These are phyloP conservation scores for Kalmusia sp. DNA, from an alignment of 2,329 filamentous ascomycete species.

Conservation along the genomic window DNA sequence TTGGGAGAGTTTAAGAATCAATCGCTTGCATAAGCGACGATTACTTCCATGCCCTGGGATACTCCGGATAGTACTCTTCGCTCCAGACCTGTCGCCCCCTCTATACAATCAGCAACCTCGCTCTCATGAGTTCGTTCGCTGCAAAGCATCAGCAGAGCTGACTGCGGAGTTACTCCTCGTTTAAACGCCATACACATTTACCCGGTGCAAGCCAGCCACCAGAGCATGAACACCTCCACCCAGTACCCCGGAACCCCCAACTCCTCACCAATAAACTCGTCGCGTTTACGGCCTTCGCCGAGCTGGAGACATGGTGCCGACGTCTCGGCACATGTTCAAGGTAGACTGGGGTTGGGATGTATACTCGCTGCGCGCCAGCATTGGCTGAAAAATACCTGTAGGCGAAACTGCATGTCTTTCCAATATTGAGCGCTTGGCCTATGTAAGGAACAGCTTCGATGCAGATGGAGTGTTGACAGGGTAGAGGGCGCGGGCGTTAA, in stretches of 20 bases:
- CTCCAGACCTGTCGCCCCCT: background rate
- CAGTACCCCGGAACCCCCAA: background rate
- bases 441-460: constrained; percentile 4
- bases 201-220: background rate
- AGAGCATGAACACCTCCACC: background rate
- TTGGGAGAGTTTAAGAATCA: background rate
- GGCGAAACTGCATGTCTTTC: background rate
- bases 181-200: constrained; percentile 3
- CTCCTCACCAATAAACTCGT: background rate
- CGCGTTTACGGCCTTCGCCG: background rate
- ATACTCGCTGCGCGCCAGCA: background rate
- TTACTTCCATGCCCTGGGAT: background rate
- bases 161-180: background rate
- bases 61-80: background rate
- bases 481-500: background rate
- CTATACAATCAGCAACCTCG: background rate
- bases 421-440: background rate
- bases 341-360: background rate
- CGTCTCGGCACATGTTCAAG: background rate
- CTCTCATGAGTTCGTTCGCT: background rate
- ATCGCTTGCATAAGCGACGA: background rate
- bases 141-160: background rate
- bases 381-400: constrained; percentile 2
- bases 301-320: constrained; percentile 1
- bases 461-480: background rate